Evolutionary conservation across 441 rosid species (phyloP), one percentile per base, ranked within the genome.

Genomic region (Sinapis alba): DNA sequence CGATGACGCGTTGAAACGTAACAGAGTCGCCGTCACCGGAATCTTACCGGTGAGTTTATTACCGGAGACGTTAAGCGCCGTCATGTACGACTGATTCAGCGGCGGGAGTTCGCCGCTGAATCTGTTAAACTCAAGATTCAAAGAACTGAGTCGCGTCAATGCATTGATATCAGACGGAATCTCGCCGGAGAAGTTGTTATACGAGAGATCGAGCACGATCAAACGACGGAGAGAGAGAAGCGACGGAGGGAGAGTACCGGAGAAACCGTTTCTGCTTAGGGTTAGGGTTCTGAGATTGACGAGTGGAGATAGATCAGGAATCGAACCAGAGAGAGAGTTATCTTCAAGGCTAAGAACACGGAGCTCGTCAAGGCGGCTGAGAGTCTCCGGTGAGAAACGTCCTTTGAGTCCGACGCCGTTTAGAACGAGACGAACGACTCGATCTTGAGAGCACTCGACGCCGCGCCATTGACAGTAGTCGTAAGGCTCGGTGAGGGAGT

Each of bases 401-500:
- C 98, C 97, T 0, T 86, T 86, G 62, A 94, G 88, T 21, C 84
- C 85, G 66, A 65, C 76, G 26, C 82, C 71, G 7, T 73, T 81
- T 30, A 90, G 87, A 26, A 78, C 54, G 78, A 87, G 70, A 41
- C 93, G 88, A 50, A 90, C 88, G 27, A 94, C 93, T 1, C 97
- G 92, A 71, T 93, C 91, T 54, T 90, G 93, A 24, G 75, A 74
- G 69, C 98, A 94, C 24, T 85, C 84, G 36, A 89, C 92, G 62
- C 98, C 98, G n/a, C 69, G 94, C 97, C 98, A 94, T 72, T 89
- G 94, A 59, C 98, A 94, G 83, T 83, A 91, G 71, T 91, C 97
- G 90, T 85, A 91, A 65, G 86, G 92, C 83, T 89, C 94, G 68
- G 84, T 86, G 78, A 87, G 90, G 9, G 78, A 72, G 87, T 78